phyloP scores from a whole-genome alignment of 352 stramenopile species.

The Globisporangium splendens region DNA sequence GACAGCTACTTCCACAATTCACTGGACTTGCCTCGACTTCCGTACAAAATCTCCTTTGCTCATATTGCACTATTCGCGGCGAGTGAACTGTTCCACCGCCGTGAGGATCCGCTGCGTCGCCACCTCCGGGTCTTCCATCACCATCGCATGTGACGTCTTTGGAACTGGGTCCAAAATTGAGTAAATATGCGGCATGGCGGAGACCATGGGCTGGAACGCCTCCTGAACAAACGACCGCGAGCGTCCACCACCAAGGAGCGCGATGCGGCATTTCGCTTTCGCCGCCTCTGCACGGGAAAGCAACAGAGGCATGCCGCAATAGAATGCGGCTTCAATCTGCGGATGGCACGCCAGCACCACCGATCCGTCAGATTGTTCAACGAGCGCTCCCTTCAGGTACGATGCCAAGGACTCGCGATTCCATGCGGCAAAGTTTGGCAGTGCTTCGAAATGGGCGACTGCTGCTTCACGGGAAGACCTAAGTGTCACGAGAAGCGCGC shows the following conservation, averaged over 20 bases:
- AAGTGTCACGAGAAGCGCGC: no score
- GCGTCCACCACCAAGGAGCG: conserved; percentile 40
- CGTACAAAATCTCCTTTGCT: no score
- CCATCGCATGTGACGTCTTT: conserved; percentile 38
- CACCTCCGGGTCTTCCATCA: conserved; percentile 43
- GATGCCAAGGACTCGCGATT: conserved; percentile 26
- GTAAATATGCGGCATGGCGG: conserved; percentile 37
- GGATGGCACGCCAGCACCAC: conserved; percentile 39
- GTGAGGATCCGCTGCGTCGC: conserved; percentile 38
- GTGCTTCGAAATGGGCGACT: conserved; percentile 17
- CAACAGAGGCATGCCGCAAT: conserved; percentile 29
- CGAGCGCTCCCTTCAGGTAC: conserved; percentile 25
- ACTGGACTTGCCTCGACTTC: no score
- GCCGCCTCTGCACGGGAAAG: conserved; percentile 31
- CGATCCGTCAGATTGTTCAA: conserved; percentile 17
- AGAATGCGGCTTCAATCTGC: conserved; percentile 41
- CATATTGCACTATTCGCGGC: no score
- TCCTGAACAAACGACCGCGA: conserved; percentile 41
- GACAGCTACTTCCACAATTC: no score
- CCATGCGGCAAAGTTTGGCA: conserved; percentile 29
- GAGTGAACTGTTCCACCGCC: conserved; percentile 22
- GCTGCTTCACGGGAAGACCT: conserved; percentile 22
- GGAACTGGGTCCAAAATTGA: conserved; percentile 29
- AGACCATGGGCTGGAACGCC: conserved; percentile 23
- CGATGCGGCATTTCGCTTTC: conserved; percentile 32